Base-by-base conservation (phyloP, 805 yeast species). In the Starmerella cellae region DNA sequence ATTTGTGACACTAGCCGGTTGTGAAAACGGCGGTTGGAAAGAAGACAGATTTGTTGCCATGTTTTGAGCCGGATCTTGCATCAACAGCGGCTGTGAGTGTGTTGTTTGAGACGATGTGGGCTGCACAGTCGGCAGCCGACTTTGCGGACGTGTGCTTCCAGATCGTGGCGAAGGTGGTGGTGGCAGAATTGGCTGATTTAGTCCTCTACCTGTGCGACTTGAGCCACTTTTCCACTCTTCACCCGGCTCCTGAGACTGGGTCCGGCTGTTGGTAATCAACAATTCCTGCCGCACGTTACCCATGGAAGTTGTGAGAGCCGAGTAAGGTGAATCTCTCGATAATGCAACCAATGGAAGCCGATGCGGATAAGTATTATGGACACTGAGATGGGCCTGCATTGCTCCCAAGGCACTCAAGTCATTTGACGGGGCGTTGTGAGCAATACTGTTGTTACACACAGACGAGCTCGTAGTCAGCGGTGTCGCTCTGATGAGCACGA, bases 161-260 rank as follows among this genome's bases (percentile, higher is more conserved):
- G 13, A 4, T 5, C 37, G 36, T 17, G 46, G 38, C 20, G 52
- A 51, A 2, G 49, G 48, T 13, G 52, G 47, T 22, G 52, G 52
- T 4, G 52, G 49, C 14, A 42, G 37, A 4, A 43, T 23, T 1
- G 52, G 52, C 23, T 47, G 52, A 21, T 42, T 41, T 21, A 49
- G 20, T n/a, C n/a, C n/a, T n/a, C n/a, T n/a, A n/a, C n/a, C n/a
- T 2, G 43, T 29, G 21, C 16, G 10, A 9, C 13, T 5, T 5
- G 19, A 9, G 9, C 17, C 34, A 6, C 6, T 14, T 14, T n/a
- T 14, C 34, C 34, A 31, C 21, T 11, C 21, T 16, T 9, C 36
- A 16, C 4, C 26, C 14, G 23, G 36, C 17, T 33, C n/a, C 16
- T 8, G 6, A 14, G 23, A 26, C 8, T 33, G 13, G 8, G 5